Evolutionary conservation across 164 flowering plant species (phyloP).

Genomic region (Dillenia suffruticosa): DNA sequence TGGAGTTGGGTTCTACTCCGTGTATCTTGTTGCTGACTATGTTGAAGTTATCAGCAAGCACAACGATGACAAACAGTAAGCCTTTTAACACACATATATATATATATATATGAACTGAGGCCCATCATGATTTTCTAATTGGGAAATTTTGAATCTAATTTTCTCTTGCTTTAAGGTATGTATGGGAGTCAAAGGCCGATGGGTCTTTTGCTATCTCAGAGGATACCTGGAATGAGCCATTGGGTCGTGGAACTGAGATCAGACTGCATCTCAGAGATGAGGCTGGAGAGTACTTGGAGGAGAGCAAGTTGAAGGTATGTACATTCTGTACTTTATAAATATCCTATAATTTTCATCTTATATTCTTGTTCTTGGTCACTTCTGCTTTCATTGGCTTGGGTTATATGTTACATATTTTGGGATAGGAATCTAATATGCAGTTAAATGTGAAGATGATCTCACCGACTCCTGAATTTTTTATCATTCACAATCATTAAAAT

Average conservation of each 20-base stretch:
- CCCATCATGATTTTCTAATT: background rate
- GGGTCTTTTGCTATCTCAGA: conserved; percentile 95
- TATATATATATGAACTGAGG: too few species aligned
- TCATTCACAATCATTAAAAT: too few species aligned
- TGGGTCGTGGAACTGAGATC: conserved; percentile 98
- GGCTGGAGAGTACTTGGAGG: conserved; percentile 93
- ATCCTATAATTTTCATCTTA: too few species aligned
- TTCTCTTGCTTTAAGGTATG: conserved; percentile 48
- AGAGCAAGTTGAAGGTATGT: conserved; percentile 79
- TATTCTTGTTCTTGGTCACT: too few species aligned
- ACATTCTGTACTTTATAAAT: too few species aligned
- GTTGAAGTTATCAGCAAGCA: conserved; percentile 97
- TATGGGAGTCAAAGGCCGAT: conserved; percentile 99
- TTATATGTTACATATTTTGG: too few species aligned
- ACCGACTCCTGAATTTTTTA: too few species aligned
- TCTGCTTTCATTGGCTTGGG: too few species aligned
- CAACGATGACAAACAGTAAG: conserved; percentile 97
- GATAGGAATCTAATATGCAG: too few species aligned
- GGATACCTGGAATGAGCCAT: conserved; percentile 88
- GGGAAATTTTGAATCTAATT: background rate
- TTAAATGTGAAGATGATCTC: too few species aligned
- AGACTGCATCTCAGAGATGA: conserved; percentile 86
- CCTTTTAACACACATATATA: background rate
- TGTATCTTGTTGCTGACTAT: conserved; percentile 93
- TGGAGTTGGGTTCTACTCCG: conserved; percentile 99